phyloP scores from a whole-genome alignment of 371 early-diverging fungal species.

The Encephalitozoon romaleae region DNA sequence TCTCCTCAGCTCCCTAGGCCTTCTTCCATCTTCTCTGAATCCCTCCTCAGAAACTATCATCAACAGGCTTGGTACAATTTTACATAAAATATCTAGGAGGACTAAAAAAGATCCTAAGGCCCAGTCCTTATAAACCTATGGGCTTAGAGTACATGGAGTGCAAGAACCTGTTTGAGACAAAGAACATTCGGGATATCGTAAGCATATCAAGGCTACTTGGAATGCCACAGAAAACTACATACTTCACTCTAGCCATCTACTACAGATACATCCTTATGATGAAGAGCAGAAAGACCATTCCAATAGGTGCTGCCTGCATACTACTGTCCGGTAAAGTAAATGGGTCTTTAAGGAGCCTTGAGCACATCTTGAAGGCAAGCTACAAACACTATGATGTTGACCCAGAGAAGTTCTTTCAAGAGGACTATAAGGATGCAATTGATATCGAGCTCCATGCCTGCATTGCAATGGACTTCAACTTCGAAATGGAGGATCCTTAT shows the following conservation, averaged over 20 bases:
- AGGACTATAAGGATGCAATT: constrained; percentile 1
- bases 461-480: constrained; percentile 3
- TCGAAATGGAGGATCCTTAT: not conserved
- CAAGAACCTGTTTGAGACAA: not conserved
- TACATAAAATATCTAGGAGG: not conserved
- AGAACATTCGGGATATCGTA: not conserved
- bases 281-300: not conserved
- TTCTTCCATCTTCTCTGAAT: constrained; percentile 42
- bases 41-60: constrained; percentile 24
- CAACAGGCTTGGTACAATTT: not conserved
- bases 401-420: not conserved
- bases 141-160: constrained; percentile 1
- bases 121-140: not conserved
- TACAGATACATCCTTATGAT: not conserved
- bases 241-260: not conserved
- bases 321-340: not conserved
- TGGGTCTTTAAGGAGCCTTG: not conserved
- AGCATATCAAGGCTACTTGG: not conserved
- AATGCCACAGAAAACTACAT: constrained; percentile 8
- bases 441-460: constrained; percentile 6
- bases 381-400: not conserved
- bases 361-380: not conserved
- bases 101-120: not conserved
- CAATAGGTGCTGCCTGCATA: not conserved
- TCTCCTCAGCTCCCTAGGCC: constrained; percentile 6